A percentile compares a stretch with the other conserved stretches of the same genome.
phyloP scores from a whole-genome alignment of 176 grass and related monocot species.

The Oryza australiensis region DNA sequence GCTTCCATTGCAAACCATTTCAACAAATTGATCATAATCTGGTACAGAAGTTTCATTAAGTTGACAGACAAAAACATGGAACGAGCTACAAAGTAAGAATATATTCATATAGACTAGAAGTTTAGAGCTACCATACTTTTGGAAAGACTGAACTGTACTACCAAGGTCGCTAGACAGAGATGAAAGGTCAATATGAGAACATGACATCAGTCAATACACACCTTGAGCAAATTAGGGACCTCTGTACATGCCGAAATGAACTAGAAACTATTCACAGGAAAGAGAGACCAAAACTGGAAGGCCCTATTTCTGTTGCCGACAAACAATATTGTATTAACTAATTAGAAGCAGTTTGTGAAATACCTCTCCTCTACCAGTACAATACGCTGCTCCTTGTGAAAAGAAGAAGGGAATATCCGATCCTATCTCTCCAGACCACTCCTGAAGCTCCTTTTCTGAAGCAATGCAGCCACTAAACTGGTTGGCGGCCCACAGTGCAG shows the following conservation, averaged over 20 bases:
- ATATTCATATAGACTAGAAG: background rate
- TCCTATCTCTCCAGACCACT: conserved; percentile 98
- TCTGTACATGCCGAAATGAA: background rate
- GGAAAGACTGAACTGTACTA: background rate
- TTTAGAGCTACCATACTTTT: background rate
- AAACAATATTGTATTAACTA: background rate
- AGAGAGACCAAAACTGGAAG: conserved; percentile 1
- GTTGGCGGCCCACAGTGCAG: conserved; percentile 97
- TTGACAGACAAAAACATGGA: background rate
- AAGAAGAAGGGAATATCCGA: conserved; percentile 99
- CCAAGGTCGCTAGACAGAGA: background rate
- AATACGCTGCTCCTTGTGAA: conserved; percentile 89
- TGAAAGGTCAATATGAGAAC: background rate
- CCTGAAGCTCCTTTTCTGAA: conserved; percentile 92
- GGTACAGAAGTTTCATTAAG: background rate
- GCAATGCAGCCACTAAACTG: conserved; percentile 93
- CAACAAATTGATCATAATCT: background rate
- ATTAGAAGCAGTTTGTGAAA: background rate
- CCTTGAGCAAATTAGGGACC: background rate
- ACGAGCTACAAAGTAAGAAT: background rate
- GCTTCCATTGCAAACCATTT: background rate
- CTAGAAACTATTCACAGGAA: background rate
- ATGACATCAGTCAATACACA: background rate
- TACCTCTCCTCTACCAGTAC: conserved; percentile 97
- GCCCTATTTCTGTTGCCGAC: background rate